Evolutionary conservation across 1,284 basidiomycete genomes (phyloP).

Genomic region (Rhizoctonia solani): DNA sequence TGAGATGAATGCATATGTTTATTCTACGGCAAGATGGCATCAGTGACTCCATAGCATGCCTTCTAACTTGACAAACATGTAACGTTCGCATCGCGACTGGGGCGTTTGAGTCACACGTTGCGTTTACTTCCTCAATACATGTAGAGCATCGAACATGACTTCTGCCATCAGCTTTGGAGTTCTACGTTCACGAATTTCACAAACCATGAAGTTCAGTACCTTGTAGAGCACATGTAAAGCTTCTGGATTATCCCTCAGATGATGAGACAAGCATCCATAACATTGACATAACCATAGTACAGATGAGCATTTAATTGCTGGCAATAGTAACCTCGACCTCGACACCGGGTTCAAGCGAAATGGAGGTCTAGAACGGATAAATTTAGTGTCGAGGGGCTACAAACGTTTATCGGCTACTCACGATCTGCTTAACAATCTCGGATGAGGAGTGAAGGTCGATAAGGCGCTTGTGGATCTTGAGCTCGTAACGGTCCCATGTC

Average conservation of each 20-base stretch:
- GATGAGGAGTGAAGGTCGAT: constrained; percentile 99
- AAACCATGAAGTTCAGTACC: too few relatives aligned
- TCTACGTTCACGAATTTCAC: too few relatives aligned
- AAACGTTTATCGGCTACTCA: constrained; percentile 49
- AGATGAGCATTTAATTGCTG: constrained; percentile 9
- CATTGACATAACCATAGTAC: constrained; percentile 23
- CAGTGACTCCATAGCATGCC: too few relatives aligned
- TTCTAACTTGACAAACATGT: too few relatives aligned
- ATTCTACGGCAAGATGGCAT: too few relatives aligned
- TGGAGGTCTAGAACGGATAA: constrained; percentile 73
- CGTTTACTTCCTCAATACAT: too few relatives aligned
- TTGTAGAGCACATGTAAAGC: not conserved
- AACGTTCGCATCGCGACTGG: too few relatives aligned
- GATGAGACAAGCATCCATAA: not conserved
- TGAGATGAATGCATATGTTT: too few relatives aligned
- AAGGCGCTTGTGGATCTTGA: constrained; percentile 99
- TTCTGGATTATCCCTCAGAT: not conserved
- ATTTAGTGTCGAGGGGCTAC: not conserved
- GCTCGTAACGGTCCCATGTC: constrained; percentile 99
- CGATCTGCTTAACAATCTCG: constrained; percentile 99
- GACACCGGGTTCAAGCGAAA: constrained; percentile 98
- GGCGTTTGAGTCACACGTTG: too few relatives aligned
- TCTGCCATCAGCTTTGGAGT: too few relatives aligned
- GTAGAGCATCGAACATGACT: too few relatives aligned
- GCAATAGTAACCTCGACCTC: constrained; percentile 99